Evolutionary conservation across 1,284 basidiomycete species (phyloP), one percentile per base, ranked within the genome.

Genomic region (Moesziomyces parantarcticus): DNA sequence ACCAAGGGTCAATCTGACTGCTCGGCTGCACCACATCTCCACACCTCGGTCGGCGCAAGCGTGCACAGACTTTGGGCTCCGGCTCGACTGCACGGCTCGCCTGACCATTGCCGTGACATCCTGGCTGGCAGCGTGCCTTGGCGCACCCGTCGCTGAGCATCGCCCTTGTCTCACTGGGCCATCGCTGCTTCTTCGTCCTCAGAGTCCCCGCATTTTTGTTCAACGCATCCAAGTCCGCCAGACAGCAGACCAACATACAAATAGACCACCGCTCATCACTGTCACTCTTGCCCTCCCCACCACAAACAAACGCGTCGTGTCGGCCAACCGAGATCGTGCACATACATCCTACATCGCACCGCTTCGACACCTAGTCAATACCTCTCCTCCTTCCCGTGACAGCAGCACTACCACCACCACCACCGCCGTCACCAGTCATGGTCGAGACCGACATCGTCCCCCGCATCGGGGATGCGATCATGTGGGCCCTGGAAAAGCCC

Each of bases 371-470:
- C 26, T 26, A 9, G 26, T 26, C 26, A 5, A 26, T 26, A 5
- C 26, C 9, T 26, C 26, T 26, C 9, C 26, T 5, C 26, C 26
- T 9, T 26, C 6, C 26, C 6, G 26, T 26, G 26, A 26, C 29
- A 32, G 29, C 29, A 32, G 7, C 11, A 32, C 10, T 13, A 32
- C 29, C 29, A 32, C 8, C 29, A 32, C 29, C 29, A 32, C 29
- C 36, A 39, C 14, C 21, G 1, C 9, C 4, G 25, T 29, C 3
- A 7, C 18, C 39, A 16, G 61, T 3, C 40, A 74, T 74, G 70
- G 70, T 74, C 54, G 59, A 74, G 49, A 63, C 65, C 5, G 70
- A 74, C 16, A 54, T 74, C 34, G 54, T 55, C 11, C 60, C 52
- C 29, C 55, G 57, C 56, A 50, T 64, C n/a, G 52, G 56, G 23